Evolutionary conservation across 495 filamentous ascomycete genomes (phyloP), one percentile per base, ranked within the genome.

Genomic region (Trichoderma parareesei): DNA sequence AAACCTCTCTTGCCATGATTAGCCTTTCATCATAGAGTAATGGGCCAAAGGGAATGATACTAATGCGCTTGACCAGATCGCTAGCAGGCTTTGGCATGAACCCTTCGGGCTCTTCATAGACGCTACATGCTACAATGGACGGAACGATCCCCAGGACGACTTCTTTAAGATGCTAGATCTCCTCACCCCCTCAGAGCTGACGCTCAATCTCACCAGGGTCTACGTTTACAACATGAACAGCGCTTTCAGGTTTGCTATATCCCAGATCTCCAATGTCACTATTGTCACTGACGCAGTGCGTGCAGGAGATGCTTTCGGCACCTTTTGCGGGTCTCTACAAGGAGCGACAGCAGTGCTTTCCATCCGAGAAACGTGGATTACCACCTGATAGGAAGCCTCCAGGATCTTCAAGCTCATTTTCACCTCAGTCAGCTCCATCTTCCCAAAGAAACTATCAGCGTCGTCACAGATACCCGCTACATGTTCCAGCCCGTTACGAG

Each of bases 181-280:
- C 33, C 77, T 88, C 11, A 85, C 83, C 41, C 86, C 86, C 5
- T 76, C 76, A 5, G 86, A 88, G 64, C 71, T 87, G 59, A 73
- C 81, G 11, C 76, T 76, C 57, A 81, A 86, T 60, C 76, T 87
- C 5, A 75, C 77, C 13, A 74, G 84, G 61, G 73, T 84, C 20
- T 88, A 87, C 65, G 76, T 88, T 61, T 88, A 88, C 72, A 88
- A 88, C 68, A 88, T 87, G 85, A 88, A 88, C 68, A 86, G 79
- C 67, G 81, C 83, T 5, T 85, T 77, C 68, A 77, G 78, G 77
- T 78, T 73, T 62, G 71, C 20, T 38, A 57, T 33, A 57, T 11
- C 44, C 9, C 13, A 27, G 27, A 44, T 38, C 37, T 63, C 37
- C 42, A 48, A 5, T 13, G 6, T 44, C 35, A 1, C 14, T 5